Evolutionary conservation across 1,284 basidiomycete genomes (phyloP), one percentile per base, ranked within the genome.

Genomic region (Cerioporus squamosus): DNA sequence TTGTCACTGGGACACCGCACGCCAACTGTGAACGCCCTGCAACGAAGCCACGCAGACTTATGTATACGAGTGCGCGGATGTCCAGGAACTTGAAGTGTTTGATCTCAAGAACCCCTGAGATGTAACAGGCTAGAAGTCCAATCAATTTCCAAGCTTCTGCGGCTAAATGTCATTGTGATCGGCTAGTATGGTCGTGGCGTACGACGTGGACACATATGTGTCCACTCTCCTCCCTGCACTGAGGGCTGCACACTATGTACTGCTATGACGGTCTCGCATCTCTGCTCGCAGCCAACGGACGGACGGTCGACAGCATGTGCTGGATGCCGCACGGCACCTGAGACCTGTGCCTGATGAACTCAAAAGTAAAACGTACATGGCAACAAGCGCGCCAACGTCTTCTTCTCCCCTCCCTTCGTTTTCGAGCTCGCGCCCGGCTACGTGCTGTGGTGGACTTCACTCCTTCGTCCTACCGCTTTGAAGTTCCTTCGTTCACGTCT

Each of bases 361-460:
- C 51, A 45, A 55, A 49, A 24, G 7, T 24, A 29, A 24, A 12
- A 18, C 31, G 53, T 33, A 44, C 57, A 38, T 61, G 50, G 50
- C 57, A 57, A 64, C 62, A 54, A 39, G 53, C 62, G 62, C 26
- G 6, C 62, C 57, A 55, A 39, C 55, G 33, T 39, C 45, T 59
- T 57, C 54, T 15, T 44, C 51, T 36, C 43, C 59, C 46, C 49
- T 42, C 23, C 56, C 46, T 58, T 53, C 51, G 40, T 50, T 58
- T 26, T 26, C 42, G 15, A 47, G 38, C 49, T 53, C 46, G 1
- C 23, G 29, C 17, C 36, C 49, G 57, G 44, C 22, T 40, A 24
- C 45, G 14, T 22, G 12, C 50, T 52, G 20, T 23, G 51, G 39
- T 59, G 62, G 60, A 55, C 51, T 53, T 57, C 62, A 55, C 55